phyloP scores from a whole-genome alignment of 176 grass and related monocot species.

The Phyllostachys edulis region DNA sequence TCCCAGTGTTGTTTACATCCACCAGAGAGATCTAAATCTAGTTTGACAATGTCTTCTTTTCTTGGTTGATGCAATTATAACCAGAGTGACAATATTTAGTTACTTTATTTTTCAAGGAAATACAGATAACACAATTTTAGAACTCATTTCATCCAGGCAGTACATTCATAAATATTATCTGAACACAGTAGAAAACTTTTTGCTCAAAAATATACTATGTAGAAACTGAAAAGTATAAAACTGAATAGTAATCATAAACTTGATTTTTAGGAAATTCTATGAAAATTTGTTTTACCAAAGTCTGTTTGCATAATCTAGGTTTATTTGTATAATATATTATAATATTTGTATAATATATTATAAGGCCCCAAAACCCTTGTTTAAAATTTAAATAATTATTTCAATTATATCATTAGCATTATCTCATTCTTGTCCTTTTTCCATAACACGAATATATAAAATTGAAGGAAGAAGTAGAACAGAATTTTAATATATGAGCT shows the following conservation, averaged over 20 bases:
- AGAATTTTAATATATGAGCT: not conserved
- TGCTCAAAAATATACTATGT: too few species aligned
- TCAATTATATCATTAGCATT: not conserved
- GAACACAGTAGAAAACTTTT: not conserved
- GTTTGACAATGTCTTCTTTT: not conserved
- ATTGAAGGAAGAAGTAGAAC: not conserved
- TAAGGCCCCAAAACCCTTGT: not conserved
- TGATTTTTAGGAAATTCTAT: not conserved
- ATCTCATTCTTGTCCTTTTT: not conserved
- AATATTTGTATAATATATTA: not conserved
- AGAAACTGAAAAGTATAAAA: not conserved
- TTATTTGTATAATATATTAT: not conserved
- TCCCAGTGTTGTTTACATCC: too few species aligned
- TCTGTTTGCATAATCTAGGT: not conserved
- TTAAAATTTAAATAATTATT: not conserved
- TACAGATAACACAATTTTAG: not conserved
- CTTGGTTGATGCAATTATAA: not conserved
- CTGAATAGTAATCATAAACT: not conserved
- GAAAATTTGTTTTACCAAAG: not conserved
- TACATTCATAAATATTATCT: not conserved
- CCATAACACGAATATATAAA: not conserved
- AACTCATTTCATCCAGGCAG: not conserved
- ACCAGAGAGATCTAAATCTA: too few species aligned
- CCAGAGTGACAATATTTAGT: not conserved
- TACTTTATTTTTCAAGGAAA: not conserved